These are phyloP conservation scores for Speleostelium caveatum DNA, from an alignment of 78 protist genomes.

Conservation along the genomic window DNA sequence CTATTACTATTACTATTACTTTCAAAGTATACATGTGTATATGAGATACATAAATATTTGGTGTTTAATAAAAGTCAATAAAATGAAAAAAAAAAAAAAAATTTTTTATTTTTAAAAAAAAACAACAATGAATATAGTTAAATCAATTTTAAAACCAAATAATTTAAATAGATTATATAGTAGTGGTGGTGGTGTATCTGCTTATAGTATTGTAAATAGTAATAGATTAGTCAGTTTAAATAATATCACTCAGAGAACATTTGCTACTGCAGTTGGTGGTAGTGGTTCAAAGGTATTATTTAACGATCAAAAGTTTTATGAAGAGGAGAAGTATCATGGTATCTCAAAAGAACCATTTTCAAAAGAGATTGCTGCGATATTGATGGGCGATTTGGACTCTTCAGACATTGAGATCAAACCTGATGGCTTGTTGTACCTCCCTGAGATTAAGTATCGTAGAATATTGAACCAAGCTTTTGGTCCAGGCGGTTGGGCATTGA, in stretches of 20 bases:
- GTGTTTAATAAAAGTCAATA: too few species aligned
- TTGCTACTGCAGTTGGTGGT: neutral
- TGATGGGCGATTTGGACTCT: conserved; percentile 39
- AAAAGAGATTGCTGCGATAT: conserved; percentile 14
- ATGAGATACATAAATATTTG: too few species aligned
- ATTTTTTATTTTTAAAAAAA: too few species aligned
- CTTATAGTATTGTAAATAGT: too few species aligned
- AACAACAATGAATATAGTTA: too few species aligned
- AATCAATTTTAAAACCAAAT: too few species aligned
- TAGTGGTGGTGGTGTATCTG: too few species aligned
- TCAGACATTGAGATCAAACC: conserved; percentile 76
- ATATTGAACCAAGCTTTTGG: conserved; percentile 80
- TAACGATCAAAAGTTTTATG: conserved; percentile 39
- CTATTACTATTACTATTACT: too few species aligned
- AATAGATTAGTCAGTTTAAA: neutral
- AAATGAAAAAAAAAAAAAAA: too few species aligned
- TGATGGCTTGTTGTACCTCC: conserved; percentile 85
- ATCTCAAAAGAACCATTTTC: conserved; percentile 61
- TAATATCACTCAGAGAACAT: neutral
- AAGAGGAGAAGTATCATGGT: conserved; percentile 59
- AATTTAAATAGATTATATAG: too few species aligned
- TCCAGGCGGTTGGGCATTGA: conserved; percentile 90
- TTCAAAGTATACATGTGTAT: too few species aligned
- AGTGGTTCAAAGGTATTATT: conserved; percentile 10
- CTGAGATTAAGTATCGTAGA: conserved; percentile 87